These are phyloP conservation scores for Talaromyces islandicus DNA, from an alignment of 2,329 filamentous ascomycete genomes.

Conservation along the genomic window DNA sequence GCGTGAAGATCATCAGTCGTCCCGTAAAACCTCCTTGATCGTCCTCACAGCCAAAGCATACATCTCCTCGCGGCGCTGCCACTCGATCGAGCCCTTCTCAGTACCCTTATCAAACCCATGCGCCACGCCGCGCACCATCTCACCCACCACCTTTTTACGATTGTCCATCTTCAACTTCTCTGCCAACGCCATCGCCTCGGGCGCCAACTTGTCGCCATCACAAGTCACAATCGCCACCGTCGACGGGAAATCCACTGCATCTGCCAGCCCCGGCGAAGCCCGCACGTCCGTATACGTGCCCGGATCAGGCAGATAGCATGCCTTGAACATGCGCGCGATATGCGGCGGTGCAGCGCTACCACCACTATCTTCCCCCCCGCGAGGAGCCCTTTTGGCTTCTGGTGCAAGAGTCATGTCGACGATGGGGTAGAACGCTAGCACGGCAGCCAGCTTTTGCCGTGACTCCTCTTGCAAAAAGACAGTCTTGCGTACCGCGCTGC, in stretches of 20 bases:
- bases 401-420: constrained; percentile 16
- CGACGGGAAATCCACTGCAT: constrained; percentile 20
- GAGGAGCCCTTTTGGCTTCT: constrained; percentile 8
- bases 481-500: constrained; percentile 17
- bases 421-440: constrained; percentile 27
- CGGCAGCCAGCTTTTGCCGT: too few relatives aligned
- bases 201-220: constrained; percentile 18
- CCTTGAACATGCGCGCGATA: constrained; percentile 17
- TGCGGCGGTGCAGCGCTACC: constrained; percentile 15
- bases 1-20: background rate
- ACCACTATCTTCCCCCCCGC: constrained; percentile 5
- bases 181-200: constrained; percentile 20
- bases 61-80: background rate
- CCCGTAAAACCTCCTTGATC: background rate
- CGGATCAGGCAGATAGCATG: constrained; percentile 24
- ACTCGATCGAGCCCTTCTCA: background rate
- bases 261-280: constrained; percentile 23
- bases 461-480: too few relatives aligned
- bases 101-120: constrained; percentile 4
- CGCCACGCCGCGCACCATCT: background rate
- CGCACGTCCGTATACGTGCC: constrained; percentile 16
- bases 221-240: constrained; percentile 22
- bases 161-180: constrained; percentile 17
- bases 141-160: constrained; percentile 1
- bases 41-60: background rate